Evolutionary conservation across 2,329 filamentous ascomycete species (phyloP).

Genomic region (Monilinia vaccinii-corymbosi): DNA sequence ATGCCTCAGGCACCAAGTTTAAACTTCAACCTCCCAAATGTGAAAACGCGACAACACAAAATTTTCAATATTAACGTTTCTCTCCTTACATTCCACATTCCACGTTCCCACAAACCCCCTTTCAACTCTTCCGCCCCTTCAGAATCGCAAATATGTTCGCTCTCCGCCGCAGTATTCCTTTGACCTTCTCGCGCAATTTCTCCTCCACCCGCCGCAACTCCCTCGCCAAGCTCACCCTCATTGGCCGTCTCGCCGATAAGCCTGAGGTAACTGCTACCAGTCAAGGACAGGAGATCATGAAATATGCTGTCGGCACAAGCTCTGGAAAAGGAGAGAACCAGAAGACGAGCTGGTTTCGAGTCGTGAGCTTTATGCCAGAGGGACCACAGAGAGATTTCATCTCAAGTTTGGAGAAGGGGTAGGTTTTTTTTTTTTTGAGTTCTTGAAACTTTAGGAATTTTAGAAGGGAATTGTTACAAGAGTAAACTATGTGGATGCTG

Average conservation of each 20-base stretch:
- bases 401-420: constrained; percentile 75
- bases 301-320: constrained; percentile 67
- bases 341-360: constrained; percentile 76
- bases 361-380: constrained; percentile 62
- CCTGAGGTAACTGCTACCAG: constrained; percentile 67
- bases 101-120: neutral
- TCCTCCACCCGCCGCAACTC: constrained; percentile 54
- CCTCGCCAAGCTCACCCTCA: constrained; percentile 73
- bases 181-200: constrained; percentile 56
- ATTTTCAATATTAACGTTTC: neutral
- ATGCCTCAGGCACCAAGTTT: neutral
- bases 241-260: constrained; percentile 72
- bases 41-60: neutral
- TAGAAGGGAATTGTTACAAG: neutral
- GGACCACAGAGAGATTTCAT: constrained; percentile 64
- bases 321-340: constrained; percentile 59
- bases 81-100: neutral
- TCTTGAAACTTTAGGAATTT: neutral
- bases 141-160: constrained; percentile 21
- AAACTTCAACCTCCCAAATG: neutral
- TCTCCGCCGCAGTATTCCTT: constrained; percentile 33
- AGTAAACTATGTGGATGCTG: neutral
- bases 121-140: neutral
- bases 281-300: constrained; percentile 64
- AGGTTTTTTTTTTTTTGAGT: constrained; percentile 33